Evolutionary conservation across 2,329 filamentous ascomycete species (phyloP).

Genomic region (Trichoderma sp.): DNA sequence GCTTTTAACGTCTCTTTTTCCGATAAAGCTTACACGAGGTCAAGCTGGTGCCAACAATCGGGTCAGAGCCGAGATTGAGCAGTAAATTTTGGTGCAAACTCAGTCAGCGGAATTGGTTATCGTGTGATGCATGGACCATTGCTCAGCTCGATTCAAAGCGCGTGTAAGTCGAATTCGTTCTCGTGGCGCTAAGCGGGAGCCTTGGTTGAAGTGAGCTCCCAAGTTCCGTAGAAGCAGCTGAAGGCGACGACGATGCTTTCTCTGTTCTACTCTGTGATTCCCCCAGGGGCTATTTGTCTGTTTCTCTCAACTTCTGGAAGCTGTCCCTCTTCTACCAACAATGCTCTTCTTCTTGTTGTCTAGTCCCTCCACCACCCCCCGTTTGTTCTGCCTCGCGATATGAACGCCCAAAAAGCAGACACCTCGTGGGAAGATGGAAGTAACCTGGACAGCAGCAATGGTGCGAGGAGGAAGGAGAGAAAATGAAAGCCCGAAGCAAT

Average conservation of each 20-base stretch:
- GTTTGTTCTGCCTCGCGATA: slow-evolving; percentile 4
- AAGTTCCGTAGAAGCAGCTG: not conserved
- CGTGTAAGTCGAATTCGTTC: slow-evolving; percentile 11
- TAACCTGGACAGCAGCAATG: not conserved
- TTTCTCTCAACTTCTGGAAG: not conserved
- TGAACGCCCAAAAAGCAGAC: not conserved
- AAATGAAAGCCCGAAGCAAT: not conserved
- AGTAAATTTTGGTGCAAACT: not conserved
- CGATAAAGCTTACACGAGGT: not conserved
- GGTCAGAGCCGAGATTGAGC: not conserved
- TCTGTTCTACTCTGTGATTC: not conserved
- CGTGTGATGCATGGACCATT: slow-evolving; percentile 15
- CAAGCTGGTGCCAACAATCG: not conserved
- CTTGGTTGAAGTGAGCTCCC: not conserved
- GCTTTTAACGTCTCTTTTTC: not conserved
- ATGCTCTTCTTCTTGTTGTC: not conserved
- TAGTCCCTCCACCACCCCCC: slow-evolving; percentile 24
- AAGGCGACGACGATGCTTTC: not conserved
- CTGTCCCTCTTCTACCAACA: not conserved
- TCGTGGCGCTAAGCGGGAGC: not conserved
- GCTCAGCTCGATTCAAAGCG: not conserved
- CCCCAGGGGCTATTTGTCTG: no score
- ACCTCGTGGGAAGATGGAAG: not conserved
- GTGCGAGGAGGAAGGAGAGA: not conserved
- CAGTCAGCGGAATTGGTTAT: not conserved